A percentile compares a stretch with the other conserved stretches of the same genome.
Conservation (phyloP, 2,329 filamentous ascomycete species). For the Fusarium proliferatum region DNA sequence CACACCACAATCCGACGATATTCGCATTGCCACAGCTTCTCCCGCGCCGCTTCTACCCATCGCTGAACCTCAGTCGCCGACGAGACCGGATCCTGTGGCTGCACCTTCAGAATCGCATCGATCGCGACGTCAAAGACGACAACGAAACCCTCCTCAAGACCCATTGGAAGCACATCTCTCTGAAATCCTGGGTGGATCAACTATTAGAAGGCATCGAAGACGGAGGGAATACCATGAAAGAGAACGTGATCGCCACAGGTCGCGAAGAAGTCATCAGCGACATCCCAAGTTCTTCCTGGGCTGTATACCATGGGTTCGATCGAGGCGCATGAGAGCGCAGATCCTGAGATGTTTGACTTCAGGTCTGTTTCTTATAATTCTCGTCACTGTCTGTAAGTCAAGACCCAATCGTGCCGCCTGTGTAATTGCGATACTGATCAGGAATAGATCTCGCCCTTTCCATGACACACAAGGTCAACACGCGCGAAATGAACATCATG, state of each 20-base stretch:
- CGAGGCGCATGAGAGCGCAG: constrained; percentile 63
- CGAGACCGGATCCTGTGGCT: constrained; percentile 26
- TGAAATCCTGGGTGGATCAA: constrained; percentile 26
- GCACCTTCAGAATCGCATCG: constrained; percentile 16
- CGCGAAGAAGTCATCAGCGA: constrained; percentile 26
- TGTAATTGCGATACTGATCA: constrained; percentile 7
- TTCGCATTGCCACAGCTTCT: constrained; percentile 27
- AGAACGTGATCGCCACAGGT: constrained; percentile 14
- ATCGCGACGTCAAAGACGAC: constrained; percentile 14
- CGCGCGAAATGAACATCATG: constrained; percentile 80
- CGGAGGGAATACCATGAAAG: constrained; percentile 9
- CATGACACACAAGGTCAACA: constrained; percentile 70
- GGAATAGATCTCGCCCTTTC: constrained; percentile 76
- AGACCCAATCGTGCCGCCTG: neutral
- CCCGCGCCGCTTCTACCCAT: constrained; percentile 31
- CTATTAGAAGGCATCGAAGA: neutral
- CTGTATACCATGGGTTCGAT: constrained; percentile 67
- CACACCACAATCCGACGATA: constrained; percentile 5
- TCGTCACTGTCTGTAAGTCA: constrained; percentile 74
- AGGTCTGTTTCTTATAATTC: constrained; percentile 67
- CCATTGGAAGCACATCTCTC: constrained; percentile 32
- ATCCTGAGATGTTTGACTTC: constrained; percentile 73
- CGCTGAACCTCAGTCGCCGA: constrained; percentile 7
- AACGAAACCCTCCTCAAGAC: constrained; percentile 1
- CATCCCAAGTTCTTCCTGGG: constrained; percentile 60